Conservation (phyloP, 78 protist genomes). For the Acrasis kona region DNA sequence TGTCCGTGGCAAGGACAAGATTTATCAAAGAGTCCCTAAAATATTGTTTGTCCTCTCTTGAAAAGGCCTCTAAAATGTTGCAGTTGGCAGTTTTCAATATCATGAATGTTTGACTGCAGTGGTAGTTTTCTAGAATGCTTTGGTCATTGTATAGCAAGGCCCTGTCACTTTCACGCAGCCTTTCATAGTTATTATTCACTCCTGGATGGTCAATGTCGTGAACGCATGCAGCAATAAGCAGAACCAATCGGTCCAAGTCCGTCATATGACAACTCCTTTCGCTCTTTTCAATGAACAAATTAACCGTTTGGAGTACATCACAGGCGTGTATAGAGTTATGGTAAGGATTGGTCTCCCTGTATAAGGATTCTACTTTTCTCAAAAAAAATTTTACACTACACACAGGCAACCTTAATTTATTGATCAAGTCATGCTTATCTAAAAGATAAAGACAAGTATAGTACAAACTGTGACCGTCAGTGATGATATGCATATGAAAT, state of each 20-base stretch:
- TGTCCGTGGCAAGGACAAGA: slow-evolving; percentile 22
- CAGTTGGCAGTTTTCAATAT: neutral
- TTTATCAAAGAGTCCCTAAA: slow-evolving; percentile 2
- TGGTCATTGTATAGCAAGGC: slow-evolving; percentile 28
- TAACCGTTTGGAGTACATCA: slow-evolving; percentile 21
- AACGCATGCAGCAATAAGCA: neutral
- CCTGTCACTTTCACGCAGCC: neutral
- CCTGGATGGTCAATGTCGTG: slow-evolving; percentile 38
- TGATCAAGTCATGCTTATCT: too few relatives aligned
- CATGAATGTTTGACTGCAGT: slow-evolving; percentile 19
- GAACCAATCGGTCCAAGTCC: slow-evolving; percentile 4
- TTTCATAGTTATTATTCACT: slow-evolving; percentile 12
- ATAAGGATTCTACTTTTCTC: slow-evolving; percentile 5
- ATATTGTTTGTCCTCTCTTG: neutral
- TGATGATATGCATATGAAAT: too few relatives aligned
- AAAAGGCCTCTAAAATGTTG: slow-evolving; percentile 19
- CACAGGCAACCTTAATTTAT: too few relatives aligned
- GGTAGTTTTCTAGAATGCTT: slow-evolving; percentile 45
- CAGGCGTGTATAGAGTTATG: slow-evolving; percentile 36
- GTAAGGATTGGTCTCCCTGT: slow-evolving; percentile 19
- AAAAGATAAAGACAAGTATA: too few relatives aligned
- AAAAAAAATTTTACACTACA: slow-evolving; percentile 4
- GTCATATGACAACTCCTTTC: neutral
- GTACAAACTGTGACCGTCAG: too few relatives aligned
- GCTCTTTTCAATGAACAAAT: slow-evolving; percentile 2